Percentiles rank a stretch among this genome's conserved stretches.
Conservation (phyloP, 441 rosid species). For the Euphorbia corollata region DNA sequence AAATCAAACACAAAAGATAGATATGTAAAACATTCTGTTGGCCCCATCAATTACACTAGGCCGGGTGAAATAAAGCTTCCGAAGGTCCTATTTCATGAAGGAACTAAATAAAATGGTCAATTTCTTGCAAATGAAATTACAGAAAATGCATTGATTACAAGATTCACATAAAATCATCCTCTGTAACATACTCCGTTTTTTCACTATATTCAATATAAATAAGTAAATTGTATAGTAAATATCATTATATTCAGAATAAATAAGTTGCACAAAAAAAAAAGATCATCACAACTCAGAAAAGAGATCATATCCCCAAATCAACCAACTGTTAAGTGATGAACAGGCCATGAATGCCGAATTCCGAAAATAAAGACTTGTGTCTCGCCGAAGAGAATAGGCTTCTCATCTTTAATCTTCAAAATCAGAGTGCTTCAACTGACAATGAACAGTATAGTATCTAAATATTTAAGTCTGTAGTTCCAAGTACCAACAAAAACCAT, state of each 20-base stretch:
- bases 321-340: neutral
- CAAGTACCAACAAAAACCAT: neutral
- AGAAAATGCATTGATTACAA: neutral
- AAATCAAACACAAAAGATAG: too few species aligned
- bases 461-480: conserved; percentile 67
- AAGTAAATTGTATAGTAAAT: too few species aligned
- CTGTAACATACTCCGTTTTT: too few species aligned
- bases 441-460: conserved; percentile 84
- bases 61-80: too few species aligned
- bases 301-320: neutral
- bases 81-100: too few species aligned
- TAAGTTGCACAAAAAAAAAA: neutral
- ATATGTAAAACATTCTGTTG: too few species aligned
- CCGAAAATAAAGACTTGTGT: conserved; percentile 77
- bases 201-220: too few species aligned
- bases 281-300: neutral
- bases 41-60: too few species aligned
- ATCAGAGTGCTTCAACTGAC: conserved; percentile 78
- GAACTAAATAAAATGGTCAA: too few species aligned
- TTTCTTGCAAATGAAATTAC: too few species aligned
- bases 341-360: conserved; percentile 27
- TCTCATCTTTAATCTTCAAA: conserved; percentile 28
- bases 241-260: too few species aligned
- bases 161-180: too few species aligned
- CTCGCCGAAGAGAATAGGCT: conserved; percentile 73